Evolutionary conservation across 2,329 filamentous ascomycete genomes (phyloP).

Genomic region (Proliferodiscus dingleyae): DNA sequence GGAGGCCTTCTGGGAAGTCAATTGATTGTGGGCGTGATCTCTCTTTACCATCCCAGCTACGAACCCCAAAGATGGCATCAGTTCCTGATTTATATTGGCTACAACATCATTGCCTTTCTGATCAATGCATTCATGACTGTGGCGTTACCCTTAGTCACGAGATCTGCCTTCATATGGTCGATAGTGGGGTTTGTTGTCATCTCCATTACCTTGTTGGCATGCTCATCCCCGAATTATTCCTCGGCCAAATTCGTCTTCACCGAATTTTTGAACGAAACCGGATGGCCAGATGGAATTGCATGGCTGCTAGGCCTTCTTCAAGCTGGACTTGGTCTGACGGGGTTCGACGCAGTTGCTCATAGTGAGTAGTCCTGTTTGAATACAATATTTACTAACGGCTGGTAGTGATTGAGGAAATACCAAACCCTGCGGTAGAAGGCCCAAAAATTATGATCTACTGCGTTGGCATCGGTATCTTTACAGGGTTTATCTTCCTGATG

Average conservation of each 20-base stretch:
- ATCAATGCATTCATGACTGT: conserved; percentile 47
- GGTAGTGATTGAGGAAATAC: conserved; percentile 50
- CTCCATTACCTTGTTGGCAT: conserved; percentile 46
- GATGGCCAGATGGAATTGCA: conserved; percentile 45
- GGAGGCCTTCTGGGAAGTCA: conserved; percentile 50
- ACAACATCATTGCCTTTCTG: conserved; percentile 39
- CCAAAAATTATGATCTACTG: conserved; percentile 46
- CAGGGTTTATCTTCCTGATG: conserved; percentile 45
- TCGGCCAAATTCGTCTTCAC: conserved; percentile 48
- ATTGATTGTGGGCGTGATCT: conserved; percentile 49
- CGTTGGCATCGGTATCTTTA: conserved; percentile 41
- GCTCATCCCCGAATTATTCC: conserved; percentile 47
- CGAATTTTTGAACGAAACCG: conserved; percentile 49
- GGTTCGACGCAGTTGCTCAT: conserved; percentile 34
- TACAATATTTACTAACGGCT: not conserved
- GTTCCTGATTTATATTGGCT: conserved; percentile 47
- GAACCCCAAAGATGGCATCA: conserved; percentile 50
- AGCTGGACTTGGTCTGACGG: conserved; percentile 48
- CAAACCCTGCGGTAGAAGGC: conserved; percentile 44
- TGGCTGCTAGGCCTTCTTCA: conserved; percentile 50
- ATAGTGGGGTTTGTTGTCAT: conserved; percentile 47
- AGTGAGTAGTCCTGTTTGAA: conserved; percentile 5
- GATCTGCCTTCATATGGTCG: conserved; percentile 48
- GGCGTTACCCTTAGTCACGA: conserved; percentile 45
- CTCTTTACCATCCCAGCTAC: conserved; percentile 44